Evolutionary conservation across 208 protist genomes (phyloP).

Genomic region (Crithidia fasciculata): DNA sequence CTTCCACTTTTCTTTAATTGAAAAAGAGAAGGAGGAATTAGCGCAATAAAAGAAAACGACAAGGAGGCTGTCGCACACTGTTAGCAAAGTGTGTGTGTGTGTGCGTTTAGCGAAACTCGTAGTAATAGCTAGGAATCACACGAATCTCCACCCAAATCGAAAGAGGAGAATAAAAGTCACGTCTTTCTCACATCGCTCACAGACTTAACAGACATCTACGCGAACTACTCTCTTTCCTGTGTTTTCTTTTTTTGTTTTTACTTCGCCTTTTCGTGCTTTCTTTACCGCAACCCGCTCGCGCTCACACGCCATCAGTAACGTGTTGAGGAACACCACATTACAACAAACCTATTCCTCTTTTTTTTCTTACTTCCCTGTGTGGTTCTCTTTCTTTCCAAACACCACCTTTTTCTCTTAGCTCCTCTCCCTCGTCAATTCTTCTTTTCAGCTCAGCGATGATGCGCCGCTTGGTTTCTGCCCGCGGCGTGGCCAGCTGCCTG

Average conservation of each 20-base stretch:
- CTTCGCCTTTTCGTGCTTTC: no score
- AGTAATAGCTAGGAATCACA: no score
- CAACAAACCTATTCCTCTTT: not conserved
- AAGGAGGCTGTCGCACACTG: no score
- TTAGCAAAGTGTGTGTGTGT: no score
- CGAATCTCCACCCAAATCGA: not conserved
- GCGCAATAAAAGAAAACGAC: not conserved
- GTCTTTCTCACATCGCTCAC: conserved; percentile 1
- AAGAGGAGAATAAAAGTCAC: not conserved
- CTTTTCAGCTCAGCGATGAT: conserved; percentile 46
- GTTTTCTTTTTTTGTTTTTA: no score
- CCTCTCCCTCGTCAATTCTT: not conserved
- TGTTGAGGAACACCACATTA: not conserved
- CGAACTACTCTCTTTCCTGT: no score
- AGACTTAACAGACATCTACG: conserved; percentile 3
- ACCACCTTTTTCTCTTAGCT: no score
- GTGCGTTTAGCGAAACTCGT: no score
- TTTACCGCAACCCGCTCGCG: not conserved
- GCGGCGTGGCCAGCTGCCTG: conserved; percentile 17
- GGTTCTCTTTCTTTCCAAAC: not conserved
- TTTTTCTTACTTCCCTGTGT: not conserved
- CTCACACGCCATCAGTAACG: not conserved
- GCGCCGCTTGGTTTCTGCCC: conserved; percentile 47
- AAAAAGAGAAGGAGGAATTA: not conserved
- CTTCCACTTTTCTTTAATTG: not conserved